Evolutionary conservation across 2,329 filamentous ascomycete species (phyloP).

Genomic region (Fonsecaea nubica): DNA sequence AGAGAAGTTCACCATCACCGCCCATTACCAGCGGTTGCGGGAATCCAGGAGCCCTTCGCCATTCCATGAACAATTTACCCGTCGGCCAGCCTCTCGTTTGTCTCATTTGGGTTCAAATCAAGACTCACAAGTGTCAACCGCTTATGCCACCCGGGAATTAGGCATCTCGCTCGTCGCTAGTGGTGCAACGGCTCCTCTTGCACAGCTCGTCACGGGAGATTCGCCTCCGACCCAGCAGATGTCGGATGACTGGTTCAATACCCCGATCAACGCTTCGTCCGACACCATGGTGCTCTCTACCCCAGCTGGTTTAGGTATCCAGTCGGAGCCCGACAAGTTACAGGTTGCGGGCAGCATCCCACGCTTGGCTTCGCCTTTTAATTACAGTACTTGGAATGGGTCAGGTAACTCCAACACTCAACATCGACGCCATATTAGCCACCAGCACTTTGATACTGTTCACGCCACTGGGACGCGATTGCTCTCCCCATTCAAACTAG

Average conservation of each 20-base stretch:
- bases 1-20: slow-evolving; percentile 66
- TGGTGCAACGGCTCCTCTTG: slow-evolving; percentile 49
- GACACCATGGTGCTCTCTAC: slow-evolving; percentile 33
- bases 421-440: slow-evolving; percentile 43
- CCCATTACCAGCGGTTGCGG: slow-evolving; percentile 69
- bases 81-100: slow-evolving; percentile 40
- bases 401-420: slow-evolving; percentile 45
- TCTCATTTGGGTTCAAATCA: slow-evolving; percentile 36
- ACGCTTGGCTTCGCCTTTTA: slow-evolving; percentile 57
- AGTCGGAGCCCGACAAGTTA: slow-evolving; percentile 33
- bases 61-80: slow-evolving; percentile 51
- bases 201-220: slow-evolving; percentile 45
- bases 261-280: slow-evolving; percentile 40
- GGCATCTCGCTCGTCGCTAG: slow-evolving; percentile 53
- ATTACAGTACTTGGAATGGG: slow-evolving; percentile 57
- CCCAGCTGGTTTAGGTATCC: slow-evolving; percentile 36
- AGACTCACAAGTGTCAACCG: slow-evolving; percentile 40
- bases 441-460: slow-evolving; percentile 52
- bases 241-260: slow-evolving; percentile 48
- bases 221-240: slow-evolving; percentile 38
- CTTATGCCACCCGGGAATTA: slow-evolving; percentile 53
- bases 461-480: slow-evolving; percentile 53
- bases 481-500: slow-evolving; percentile 62
- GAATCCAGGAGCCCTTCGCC: slow-evolving; percentile 67
- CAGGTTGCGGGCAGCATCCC: slow-evolving; percentile 43